Evolutionary conservation across 352 stramenopile species (phyloP).

Genomic region (Phytophthora tentaculata): DNA sequence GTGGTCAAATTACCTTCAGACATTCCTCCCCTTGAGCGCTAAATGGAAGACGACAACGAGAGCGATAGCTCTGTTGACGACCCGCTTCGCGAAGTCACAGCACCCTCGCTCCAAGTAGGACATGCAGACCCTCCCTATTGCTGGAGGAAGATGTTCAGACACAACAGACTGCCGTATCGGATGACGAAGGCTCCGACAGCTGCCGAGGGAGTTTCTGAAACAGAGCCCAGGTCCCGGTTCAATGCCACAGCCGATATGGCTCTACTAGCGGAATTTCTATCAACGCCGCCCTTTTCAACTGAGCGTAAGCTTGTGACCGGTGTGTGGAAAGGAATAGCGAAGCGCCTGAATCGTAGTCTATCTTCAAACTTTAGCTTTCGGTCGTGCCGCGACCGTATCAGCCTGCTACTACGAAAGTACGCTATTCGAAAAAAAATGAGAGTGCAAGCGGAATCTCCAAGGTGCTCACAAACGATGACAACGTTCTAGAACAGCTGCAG

Average conservation of each 20-base stretch:
- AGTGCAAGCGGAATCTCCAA: not conserved
- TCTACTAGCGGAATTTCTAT: constrained; percentile 1
- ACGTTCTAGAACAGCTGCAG: not conserved
- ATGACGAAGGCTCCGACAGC: not conserved
- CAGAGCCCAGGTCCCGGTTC: constrained; percentile 2
- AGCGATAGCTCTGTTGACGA: too few species aligned
- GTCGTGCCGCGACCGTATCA: not conserved
- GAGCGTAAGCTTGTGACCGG: constrained; percentile 3
- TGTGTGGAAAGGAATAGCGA: constrained; percentile 5
- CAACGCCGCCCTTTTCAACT: constrained; percentile 1
- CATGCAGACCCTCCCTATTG: too few species aligned
- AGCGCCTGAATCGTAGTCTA: not conserved
- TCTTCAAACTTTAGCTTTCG: constrained; percentile 4
- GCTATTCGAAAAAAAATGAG: not conserved
- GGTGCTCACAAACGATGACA: not conserved
- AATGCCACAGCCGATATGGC: not conserved
- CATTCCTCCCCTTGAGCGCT: too few species aligned
- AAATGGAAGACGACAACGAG: too few species aligned
- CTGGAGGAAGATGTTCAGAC: too few species aligned
- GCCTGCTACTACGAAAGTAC: not conserved
- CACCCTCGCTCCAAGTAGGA: too few species aligned
- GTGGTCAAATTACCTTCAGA: too few species aligned
- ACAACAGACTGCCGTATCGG: constrained; percentile 1
- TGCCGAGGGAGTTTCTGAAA: not conserved
- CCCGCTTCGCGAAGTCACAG: too few species aligned